Evolutionary conservation across 2,329 filamentous ascomycete species (phyloP).

Genomic region (Mollisia scopiformis): DNA sequence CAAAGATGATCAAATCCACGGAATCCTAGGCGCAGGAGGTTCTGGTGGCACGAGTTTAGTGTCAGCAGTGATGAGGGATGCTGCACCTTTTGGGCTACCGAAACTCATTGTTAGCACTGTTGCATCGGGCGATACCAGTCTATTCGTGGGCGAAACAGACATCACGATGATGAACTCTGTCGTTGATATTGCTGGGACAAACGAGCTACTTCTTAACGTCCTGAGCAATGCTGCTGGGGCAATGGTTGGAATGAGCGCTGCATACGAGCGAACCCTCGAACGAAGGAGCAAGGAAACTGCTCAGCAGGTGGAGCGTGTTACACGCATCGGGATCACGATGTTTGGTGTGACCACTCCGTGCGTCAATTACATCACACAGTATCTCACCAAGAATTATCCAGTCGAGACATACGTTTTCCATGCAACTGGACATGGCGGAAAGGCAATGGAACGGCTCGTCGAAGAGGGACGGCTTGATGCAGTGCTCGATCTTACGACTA

Average conservation of each 20-base stretch:
- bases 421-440: slow-evolving; percentile 69
- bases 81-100: slow-evolving; percentile 66
- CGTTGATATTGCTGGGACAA: slow-evolving; percentile 70
- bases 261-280: slow-evolving; percentile 38
- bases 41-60: slow-evolving; percentile 65
- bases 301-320: neutral
- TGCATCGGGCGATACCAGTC: slow-evolving; percentile 66
- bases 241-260: slow-evolving; percentile 59
- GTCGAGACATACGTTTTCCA: slow-evolving; percentile 70
- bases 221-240: slow-evolving; percentile 65
- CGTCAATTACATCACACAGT: slow-evolving; percentile 55
- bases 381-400: slow-evolving; percentile 46
- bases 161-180: slow-evolving; percentile 73
- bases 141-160: slow-evolving; percentile 69
- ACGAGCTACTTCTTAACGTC: slow-evolving; percentile 59
- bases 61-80: slow-evolving; percentile 61
- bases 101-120: slow-evolving; percentile 74
- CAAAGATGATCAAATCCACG: slow-evolving; percentile 48
- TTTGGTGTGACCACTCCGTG: slow-evolving; percentile 74
- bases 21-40: slow-evolving; percentile 62
- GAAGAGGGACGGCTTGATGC: slow-evolving; percentile 61
- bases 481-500: slow-evolving; percentile 72
- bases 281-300: slow-evolving; percentile 39
- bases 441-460: slow-evolving; percentile 69
- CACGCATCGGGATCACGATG: slow-evolving; percentile 68